Conservation (phyloP, 768 basidiomycete genomes). For the Neoboletus brunneissimus region DNA sequence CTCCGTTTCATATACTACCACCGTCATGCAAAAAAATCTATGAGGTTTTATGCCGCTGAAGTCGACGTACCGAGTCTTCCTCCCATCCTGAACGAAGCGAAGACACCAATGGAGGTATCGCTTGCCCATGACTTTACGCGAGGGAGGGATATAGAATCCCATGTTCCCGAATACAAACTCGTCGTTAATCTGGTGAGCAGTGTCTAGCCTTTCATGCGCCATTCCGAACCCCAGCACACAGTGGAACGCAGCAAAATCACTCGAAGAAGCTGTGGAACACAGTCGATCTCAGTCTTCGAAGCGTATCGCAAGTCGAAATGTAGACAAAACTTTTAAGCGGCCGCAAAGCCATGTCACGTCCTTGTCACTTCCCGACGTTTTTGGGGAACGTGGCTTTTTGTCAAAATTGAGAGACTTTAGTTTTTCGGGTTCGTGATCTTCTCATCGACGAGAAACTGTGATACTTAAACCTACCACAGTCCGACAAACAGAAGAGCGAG, state of each 20-base stretch:
- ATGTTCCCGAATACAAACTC: constrained; percentile 21
- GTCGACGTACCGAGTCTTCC: constrained; percentile 29
- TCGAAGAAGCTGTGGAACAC: constrained; percentile 29
- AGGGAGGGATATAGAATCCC: constrained; percentile 4
- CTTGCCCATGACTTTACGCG: constrained; percentile 42
- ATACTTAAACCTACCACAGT: constrained; percentile 34
- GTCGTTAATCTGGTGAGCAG: constrained; percentile 43
- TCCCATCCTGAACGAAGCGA: constrained; percentile 14
- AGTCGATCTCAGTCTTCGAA: constrained; percentile 1
- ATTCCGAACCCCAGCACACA: constrained; percentile 15
- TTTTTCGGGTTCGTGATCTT: constrained; percentile 23
- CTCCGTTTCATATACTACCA: constrained; percentile 47
- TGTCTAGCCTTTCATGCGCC: background rate
- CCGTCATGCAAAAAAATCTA: constrained; percentile 49
- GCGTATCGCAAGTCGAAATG: background rate
- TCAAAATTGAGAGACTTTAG: constrained; percentile 20
- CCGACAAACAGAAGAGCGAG: constrained; percentile 59
- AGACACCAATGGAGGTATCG: constrained; percentile 27
- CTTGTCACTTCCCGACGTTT: background rate
- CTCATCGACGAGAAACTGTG: background rate
- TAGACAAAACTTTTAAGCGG: constrained; percentile 8
- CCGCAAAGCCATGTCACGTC: background rate
- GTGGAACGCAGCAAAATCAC: constrained; percentile 45
- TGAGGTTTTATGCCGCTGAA: constrained; percentile 64
- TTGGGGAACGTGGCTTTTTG: background rate